Evolutionary conservation across 2,329 filamentous ascomycete species (phyloP).

Genomic region (Bretziella fagacearum): DNA sequence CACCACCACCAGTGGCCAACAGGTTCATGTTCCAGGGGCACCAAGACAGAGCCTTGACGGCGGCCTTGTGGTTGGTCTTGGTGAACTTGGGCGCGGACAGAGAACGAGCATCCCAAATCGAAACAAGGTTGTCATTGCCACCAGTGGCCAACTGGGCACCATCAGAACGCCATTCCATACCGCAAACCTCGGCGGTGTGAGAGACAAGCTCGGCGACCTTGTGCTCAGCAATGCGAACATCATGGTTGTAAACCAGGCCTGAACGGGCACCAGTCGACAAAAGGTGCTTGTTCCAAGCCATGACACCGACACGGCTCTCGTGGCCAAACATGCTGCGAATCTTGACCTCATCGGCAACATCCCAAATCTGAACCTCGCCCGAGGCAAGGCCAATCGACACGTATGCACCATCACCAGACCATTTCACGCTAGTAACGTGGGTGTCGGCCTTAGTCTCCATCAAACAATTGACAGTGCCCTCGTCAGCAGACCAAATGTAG

Average conservation of each 20-base stretch:
- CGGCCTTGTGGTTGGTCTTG: constrained; percentile 98
- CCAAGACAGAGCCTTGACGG: constrained; percentile 96
- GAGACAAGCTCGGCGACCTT: constrained; percentile 94
- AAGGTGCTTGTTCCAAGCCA: constrained; percentile 98
- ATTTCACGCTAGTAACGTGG: constrained; percentile 96
- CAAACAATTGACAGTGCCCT: constrained; percentile 74
- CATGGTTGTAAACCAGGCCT: constrained; percentile 94
- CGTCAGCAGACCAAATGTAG: constrained; percentile 96
- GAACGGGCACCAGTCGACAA: constrained; percentile 89
- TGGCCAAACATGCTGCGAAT: constrained; percentile 98
- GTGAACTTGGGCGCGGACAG: constrained; percentile 92
- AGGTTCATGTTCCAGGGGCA: constrained; percentile 98
- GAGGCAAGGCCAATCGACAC: constrained; percentile 88
- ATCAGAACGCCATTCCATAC: constrained; percentile 92
- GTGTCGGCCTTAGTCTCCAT: constrained; percentile 80
- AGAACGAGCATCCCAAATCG: constrained; percentile 95
- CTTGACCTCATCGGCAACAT: constrained; percentile 86
- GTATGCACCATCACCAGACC: constrained; percentile 93
- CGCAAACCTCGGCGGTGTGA: constrained; percentile 94
- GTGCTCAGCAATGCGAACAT: constrained; percentile 93
- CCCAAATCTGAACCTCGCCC: constrained; percentile 98
- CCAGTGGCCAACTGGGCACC: constrained; percentile 93
- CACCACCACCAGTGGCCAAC: constrained; percentile 87
- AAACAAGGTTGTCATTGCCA: constrained; percentile 96
- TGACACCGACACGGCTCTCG: constrained; percentile 88